Conservation (phyloP, 306 rosid species). For the Quillaja saponaria region DNA sequence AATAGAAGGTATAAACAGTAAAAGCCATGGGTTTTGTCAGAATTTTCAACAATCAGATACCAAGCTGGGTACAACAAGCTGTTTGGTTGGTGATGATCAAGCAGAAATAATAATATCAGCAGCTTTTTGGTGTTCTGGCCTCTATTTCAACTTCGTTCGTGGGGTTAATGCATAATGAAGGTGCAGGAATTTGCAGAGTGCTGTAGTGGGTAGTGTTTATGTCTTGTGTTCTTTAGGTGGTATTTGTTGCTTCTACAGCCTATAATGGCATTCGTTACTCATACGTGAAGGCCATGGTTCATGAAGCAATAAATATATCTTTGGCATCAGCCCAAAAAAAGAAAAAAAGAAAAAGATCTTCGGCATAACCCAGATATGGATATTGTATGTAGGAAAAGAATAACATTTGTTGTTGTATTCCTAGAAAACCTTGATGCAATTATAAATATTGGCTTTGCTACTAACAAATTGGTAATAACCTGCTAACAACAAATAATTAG, state of each 20-base stretch:
- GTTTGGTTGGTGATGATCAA: background rate
- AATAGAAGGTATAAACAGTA: background rate
- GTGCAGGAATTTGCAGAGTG: constrained; percentile 7
- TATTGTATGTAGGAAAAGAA: background rate
- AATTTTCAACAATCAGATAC: background rate
- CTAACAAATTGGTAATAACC: too few relatives aligned
- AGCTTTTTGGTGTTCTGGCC: background rate
- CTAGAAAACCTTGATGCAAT: too few relatives aligned
- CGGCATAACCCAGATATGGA: too few relatives aligned
- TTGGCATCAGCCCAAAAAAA: constrained; percentile 14
- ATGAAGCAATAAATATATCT: too few relatives aligned
- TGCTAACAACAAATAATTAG: too few relatives aligned
- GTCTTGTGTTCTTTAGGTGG: too few relatives aligned
- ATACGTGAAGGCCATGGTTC: too few relatives aligned
- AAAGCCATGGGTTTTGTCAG: constrained; percentile 7
- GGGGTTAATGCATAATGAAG: background rate
- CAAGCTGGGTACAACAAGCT: background rate
- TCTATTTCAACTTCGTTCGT: constrained; percentile 2
- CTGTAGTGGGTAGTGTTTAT: constrained; percentile 1
- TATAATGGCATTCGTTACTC: too few relatives aligned
- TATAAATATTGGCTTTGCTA: background rate
- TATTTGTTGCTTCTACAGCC: too few relatives aligned
- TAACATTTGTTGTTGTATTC: background rate
- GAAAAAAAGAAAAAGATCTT: too few relatives aligned
- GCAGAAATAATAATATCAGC: background rate